Conservation (phyloP, 2,329 filamentous ascomycete species). For the Neurospora crassa region DNA sequence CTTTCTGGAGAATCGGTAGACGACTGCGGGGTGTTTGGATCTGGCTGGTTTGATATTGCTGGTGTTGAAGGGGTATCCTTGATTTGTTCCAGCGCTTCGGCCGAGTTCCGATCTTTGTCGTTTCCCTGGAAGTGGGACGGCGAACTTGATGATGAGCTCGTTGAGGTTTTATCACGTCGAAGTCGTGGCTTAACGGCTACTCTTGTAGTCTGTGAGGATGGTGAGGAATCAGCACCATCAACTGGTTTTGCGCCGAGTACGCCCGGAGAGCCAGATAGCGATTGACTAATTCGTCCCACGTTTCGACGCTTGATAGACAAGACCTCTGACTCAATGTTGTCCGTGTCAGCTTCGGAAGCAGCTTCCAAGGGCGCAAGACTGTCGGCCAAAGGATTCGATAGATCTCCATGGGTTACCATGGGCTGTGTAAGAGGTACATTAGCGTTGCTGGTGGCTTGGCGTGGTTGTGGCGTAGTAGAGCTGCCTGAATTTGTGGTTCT, state of each 20-base stretch:
- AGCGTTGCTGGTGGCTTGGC: not conserved
- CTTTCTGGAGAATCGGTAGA: not conserved
- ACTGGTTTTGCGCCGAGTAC: not conserved
- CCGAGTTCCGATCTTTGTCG: not conserved
- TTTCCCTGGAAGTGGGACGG: not conserved
- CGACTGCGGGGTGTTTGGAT: not conserved
- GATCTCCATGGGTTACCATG: conserved; percentile 3
- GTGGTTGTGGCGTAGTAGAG: not conserved
- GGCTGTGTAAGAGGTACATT: conserved; percentile 3
- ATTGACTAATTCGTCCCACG: not conserved
- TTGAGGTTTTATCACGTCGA: not conserved
- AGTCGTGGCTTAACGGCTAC: not conserved
- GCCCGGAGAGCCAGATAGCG: not conserved
- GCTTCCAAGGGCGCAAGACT: conserved; percentile 8
- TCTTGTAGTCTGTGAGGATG: not conserved
- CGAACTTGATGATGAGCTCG: not conserved
- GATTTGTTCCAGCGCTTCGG: not conserved
- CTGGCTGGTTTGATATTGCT: not conserved
- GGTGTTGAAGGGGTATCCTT: not conserved
- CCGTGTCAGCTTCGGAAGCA: conserved; percentile 5
- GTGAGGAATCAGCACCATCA: not conserved
- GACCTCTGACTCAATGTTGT: conserved; percentile 4
- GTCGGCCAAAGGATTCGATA: not conserved
- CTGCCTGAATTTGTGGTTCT: conserved; percentile 16
- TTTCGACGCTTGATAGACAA: not conserved